Percentiles rank a stretch among this genome's conserved stretches.
Conservation (phyloP, 495 filamentous ascomycete genomes). For the Tuber microsphaerosporum region DNA sequence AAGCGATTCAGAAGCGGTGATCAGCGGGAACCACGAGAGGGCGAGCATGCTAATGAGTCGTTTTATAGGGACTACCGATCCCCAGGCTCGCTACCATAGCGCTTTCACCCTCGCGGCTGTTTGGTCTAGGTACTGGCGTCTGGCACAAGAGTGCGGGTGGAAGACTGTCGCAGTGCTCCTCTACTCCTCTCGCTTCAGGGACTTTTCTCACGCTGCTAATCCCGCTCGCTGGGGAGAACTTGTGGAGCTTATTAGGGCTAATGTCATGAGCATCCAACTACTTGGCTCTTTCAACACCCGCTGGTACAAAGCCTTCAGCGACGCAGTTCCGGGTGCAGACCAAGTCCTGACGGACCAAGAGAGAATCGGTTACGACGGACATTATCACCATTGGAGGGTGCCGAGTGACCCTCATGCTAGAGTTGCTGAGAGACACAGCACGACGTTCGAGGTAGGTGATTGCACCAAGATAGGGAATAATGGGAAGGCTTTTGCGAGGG, state of each 20-base stretch:
- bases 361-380: slow-evolving; percentile 3
- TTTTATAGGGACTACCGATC: background rate
- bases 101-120: slow-evolving; percentile 1
- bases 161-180: slow-evolving; percentile 13
- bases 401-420: background rate
- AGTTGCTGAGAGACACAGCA: background rate
- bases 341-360: background rate
- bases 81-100: background rate
- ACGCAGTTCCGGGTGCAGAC: slow-evolving; percentile 1
- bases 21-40: background rate
- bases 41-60: slow-evolving; percentile 9
- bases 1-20: background rate
- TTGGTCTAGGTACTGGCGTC: slow-evolving; percentile 21
- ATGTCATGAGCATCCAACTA: slow-evolving; percentile 20
- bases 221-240: slow-evolving; percentile 7
- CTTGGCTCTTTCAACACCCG: slow-evolving; percentile 17
- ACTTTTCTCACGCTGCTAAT: background rate
- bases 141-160: slow-evolving; percentile 10
- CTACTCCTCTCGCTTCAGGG: slow-evolving; percentile 18
- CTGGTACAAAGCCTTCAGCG: slow-evolving; percentile 8
- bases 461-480: slow-evolving; percentile 3
- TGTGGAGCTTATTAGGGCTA: background rate
- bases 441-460: slow-evolving; percentile 19
- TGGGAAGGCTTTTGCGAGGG: background rate
- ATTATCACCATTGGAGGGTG: slow-evolving; percentile 23